Evolutionary conservation across 768 basidiomycete genomes (phyloP).

Genomic region (Tylopilus cervinicoccineus): DNA sequence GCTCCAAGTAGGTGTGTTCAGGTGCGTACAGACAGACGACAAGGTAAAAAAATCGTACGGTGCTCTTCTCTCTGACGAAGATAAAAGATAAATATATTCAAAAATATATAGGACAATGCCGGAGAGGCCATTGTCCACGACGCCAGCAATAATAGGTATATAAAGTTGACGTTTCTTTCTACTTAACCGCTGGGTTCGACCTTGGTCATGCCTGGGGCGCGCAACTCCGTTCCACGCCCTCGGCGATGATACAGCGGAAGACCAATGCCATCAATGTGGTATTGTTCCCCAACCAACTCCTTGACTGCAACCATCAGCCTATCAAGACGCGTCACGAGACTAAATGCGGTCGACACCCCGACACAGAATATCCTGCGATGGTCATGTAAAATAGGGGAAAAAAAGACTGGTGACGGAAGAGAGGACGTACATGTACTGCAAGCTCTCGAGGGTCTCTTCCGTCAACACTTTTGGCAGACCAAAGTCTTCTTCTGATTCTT

Average conservation of each 20-base stretch:
- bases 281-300: conserved; percentile 84
- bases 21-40: too few relatives aligned
- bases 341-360: conserved; percentile 65
- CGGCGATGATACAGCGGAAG: conserved; percentile 21
- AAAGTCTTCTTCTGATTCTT: conserved; percentile 70
- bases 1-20: too few relatives aligned
- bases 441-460: conserved; percentile 66
- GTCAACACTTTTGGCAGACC: conserved; percentile 70
- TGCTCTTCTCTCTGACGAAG: too few relatives aligned
- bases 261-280: conserved; percentile 74
- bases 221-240: conserved; percentile 27
- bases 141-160: background rate
- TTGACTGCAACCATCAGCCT: conserved; percentile 77
- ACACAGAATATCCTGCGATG: conserved; percentile 59
- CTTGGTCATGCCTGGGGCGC: conserved; percentile 20
- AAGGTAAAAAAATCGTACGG: too few relatives aligned
- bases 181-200: too few relatives aligned
- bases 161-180: too few relatives aligned
- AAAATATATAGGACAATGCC: too few relatives aligned
- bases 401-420: too few relatives aligned
- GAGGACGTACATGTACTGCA: conserved; percentile 71
- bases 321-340: conserved; percentile 71
- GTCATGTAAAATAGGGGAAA: background rate
- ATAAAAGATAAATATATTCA: too few relatives aligned
- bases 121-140: too few relatives aligned